A percentile compares a stretch with the other conserved stretches of the same genome.
phyloP scores from a whole-genome alignment of 805 yeast genomes.

The Yarrowia divulgata region DNA sequence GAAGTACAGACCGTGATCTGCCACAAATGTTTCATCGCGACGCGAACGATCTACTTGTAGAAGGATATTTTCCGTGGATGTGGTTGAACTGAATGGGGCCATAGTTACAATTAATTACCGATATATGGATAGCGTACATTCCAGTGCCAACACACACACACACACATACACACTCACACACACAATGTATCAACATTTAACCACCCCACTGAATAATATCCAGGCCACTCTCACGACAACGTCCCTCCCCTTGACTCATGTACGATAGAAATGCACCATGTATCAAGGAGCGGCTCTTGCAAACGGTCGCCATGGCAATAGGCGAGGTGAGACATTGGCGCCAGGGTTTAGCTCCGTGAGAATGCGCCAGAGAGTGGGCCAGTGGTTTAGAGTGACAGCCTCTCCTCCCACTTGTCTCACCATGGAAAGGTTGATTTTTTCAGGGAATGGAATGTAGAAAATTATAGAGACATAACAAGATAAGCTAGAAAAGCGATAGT shows the following conservation, averaged over 20 bases:
- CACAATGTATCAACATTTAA: too few relatives aligned
- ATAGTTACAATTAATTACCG: neutral
- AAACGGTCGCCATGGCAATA: neutral
- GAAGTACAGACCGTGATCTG: neutral
- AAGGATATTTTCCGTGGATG: neutral
- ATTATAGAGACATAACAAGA: neutral
- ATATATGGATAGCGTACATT: too few relatives aligned
- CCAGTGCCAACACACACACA: too few relatives aligned
- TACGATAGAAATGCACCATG: neutral
- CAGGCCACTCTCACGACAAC: neutral
- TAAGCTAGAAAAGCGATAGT: neutral
- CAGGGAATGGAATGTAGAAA: neutral
- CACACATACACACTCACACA: too few relatives aligned
- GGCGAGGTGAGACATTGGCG: constrained; percentile 14
- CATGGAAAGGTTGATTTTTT: neutral
- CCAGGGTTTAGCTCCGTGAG: neutral
- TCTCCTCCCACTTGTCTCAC: neutral
- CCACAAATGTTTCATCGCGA: neutral
- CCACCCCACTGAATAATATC: neutral
- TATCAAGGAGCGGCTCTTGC: neutral
- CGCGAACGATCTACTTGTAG: neutral
- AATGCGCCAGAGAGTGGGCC: neutral
- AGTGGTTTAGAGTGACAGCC: neutral
- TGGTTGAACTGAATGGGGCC: neutral
- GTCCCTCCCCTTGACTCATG: neutral